Conservation (phyloP, 257 asterid genomes). For the Solanum rostratum region DNA sequence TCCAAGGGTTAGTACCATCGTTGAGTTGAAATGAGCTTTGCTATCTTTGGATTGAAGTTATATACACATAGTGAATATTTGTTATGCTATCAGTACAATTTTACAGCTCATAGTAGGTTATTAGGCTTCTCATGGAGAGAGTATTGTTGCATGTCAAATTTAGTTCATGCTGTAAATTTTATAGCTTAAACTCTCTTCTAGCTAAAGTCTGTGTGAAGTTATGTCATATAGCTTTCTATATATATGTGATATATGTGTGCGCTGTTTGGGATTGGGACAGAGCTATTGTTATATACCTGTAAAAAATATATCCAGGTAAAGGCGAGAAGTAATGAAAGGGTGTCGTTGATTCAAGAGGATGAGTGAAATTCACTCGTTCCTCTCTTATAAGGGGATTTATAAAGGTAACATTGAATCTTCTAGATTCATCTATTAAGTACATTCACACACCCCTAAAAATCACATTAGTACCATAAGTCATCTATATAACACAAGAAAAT, state of each 20-base stretch:
- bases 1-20: neutral
- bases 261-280: neutral
- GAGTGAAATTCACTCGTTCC: too few species aligned
- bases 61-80: neutral
- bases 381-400: too few species aligned
- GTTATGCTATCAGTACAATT: neutral
- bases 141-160: neutral
- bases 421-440: too few species aligned
- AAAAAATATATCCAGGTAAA: too few species aligned
- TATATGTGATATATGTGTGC: neutral
- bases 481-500: too few species aligned
- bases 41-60: neutral
- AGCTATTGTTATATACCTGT: neutral
- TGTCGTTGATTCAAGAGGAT: too few species aligned
- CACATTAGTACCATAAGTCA: too few species aligned
- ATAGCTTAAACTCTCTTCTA: neutral
- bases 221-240: neutral
- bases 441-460: too few species aligned
- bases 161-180: neutral
- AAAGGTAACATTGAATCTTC: too few species aligned
- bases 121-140: neutral
- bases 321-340: too few species aligned
- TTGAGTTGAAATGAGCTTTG: slow-evolving; percentile 43
- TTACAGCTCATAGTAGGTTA: neutral
- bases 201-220: neutral